phyloP scores from a whole-genome alignment of 2,329 filamentous ascomycete species.

The Trichoderma semiorbis region DNA sequence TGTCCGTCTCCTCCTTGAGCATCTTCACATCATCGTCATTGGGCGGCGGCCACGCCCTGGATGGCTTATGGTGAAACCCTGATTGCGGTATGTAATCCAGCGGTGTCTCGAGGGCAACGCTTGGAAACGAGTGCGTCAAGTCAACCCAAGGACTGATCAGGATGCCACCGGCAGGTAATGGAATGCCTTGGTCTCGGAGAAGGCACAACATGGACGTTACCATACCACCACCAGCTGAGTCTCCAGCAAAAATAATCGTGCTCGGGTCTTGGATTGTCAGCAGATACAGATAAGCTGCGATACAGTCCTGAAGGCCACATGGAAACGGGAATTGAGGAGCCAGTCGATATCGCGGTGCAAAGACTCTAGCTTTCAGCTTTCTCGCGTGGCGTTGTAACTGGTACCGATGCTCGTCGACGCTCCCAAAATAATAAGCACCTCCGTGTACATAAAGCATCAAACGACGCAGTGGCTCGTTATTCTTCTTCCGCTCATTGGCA shows the following conservation, averaged over 20 bases:
- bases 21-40: conserved; percentile 69
- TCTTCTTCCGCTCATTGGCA: conserved; percentile 61
- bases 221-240: conserved; percentile 93
- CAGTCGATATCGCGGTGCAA: conserved; percentile 83
- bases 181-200: conserved; percentile 76
- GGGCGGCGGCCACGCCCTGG: conserved; percentile 86
- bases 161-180: conserved; percentile 83
- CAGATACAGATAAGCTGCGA: conserved; percentile 83
- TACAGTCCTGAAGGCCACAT: conserved; percentile 83
- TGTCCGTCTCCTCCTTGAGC: conserved; percentile 50
- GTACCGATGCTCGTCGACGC: conserved; percentile 95
- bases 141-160: conserved; percentile 96
- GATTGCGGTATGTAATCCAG: conserved; percentile 84
- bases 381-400: conserved; percentile 94
- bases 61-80: conserved; percentile 90
- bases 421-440: conserved; percentile 93
- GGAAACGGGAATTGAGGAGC: conserved; percentile 95
- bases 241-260: conserved; percentile 83
- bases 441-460: conserved; percentile 95
- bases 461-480: conserved; percentile 58
- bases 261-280: conserved; percentile 71
- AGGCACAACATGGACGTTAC: conserved; percentile 74
- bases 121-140: conserved; percentile 91
- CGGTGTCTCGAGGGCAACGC: conserved; percentile 67
- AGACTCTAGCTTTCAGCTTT: conserved; percentile 84